Base-by-base conservation (phyloP, 306 rosid species). In the Luffa acutangula region DNA sequence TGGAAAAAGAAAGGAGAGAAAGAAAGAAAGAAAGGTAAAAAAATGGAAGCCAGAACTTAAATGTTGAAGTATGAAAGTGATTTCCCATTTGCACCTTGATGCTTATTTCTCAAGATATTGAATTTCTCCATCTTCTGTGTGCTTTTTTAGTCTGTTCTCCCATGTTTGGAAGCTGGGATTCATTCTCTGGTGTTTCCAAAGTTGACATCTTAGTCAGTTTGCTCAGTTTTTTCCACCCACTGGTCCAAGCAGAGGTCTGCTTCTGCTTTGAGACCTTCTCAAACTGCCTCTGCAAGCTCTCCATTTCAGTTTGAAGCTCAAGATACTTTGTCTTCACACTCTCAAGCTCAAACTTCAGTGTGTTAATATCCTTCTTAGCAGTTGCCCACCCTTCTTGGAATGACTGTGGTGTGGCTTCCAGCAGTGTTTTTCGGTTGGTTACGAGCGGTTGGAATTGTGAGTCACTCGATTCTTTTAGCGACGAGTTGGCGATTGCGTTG, bases 301-400 rank as follows among this genome's bases (percentile, higher is more conserved):
- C 94, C 97, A 96, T 89, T 11, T 93, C 93, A 81, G 87, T 88
- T 59, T 91, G 99, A 74, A 96, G 98, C 79, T 93, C 98, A 77
- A 83, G 79, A 77, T 96, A 89, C 89, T 96, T 96, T 11, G 93
- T 82, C 78, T 93, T 96, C 71, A 96, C 89, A 75, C 85, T 90
- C 85, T 93, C 96, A 1, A 96, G 94, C 87, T 96, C 99, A 83
- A 96, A 96, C 76, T 96, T 93, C 1, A 96, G 90, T 7, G 92
- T 90, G 90, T 96, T 96, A 37, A 96, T 93, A 86, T 96, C 99
- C 69, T 93, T 96, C 77, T 96, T 96, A 17, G 99, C 97, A 37
- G 87, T 34, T 46, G 91, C 76, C 99, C 99, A 96, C 54, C 99
- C 99, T 89, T 96, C 98, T 86, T 96, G 99, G 90, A 96, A 96